Evolutionary conservation across 495 filamentous ascomycete species (phyloP).

Genomic region (Daldinia loculata): DNA sequence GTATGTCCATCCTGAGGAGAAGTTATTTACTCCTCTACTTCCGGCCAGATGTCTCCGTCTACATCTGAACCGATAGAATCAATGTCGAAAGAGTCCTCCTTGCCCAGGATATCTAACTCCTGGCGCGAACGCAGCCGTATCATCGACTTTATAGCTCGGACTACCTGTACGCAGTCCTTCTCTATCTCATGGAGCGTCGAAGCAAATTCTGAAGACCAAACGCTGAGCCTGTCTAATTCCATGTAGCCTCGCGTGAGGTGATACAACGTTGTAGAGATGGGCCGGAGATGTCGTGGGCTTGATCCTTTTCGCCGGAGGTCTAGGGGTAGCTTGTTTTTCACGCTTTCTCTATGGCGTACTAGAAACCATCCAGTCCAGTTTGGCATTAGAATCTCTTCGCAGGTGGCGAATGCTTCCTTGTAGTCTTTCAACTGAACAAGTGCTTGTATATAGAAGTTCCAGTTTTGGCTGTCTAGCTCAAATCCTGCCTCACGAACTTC

Average conservation of each 20-base stretch:
- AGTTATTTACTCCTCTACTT: neutral
- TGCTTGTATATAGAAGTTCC: slow-evolving; percentile 67
- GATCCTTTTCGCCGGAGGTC: slow-evolving; percentile 47
- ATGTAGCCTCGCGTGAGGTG: slow-evolving; percentile 51
- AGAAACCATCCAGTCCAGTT: slow-evolving; percentile 74
- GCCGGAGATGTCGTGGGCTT: slow-evolving; percentile 47
- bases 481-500: slow-evolving; percentile 70
- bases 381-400: slow-evolving; percentile 78
- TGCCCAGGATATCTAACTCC: slow-evolving; percentile 42
- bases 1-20: neutral
- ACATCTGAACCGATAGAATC: slow-evolving; percentile 10
- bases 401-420: slow-evolving; percentile 68
- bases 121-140: slow-evolving; percentile 39
- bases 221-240: slow-evolving; percentile 48
- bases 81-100: slow-evolving; percentile 23
- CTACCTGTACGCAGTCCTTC: slow-evolving; percentile 39
- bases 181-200: slow-evolving; percentile 39
- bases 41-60: neutral
- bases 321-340: slow-evolving; percentile 45
- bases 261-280: slow-evolving; percentile 51
- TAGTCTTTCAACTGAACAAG: slow-evolving; percentile 55
- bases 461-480: slow-evolving; percentile 66
- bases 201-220: slow-evolving; percentile 47
- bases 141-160: slow-evolving; percentile 50
- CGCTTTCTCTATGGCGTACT: slow-evolving; percentile 30